Conservation (phyloP, 2,329 filamentous ascomycete genomes). For the Ceratocystis albifundus region DNA sequence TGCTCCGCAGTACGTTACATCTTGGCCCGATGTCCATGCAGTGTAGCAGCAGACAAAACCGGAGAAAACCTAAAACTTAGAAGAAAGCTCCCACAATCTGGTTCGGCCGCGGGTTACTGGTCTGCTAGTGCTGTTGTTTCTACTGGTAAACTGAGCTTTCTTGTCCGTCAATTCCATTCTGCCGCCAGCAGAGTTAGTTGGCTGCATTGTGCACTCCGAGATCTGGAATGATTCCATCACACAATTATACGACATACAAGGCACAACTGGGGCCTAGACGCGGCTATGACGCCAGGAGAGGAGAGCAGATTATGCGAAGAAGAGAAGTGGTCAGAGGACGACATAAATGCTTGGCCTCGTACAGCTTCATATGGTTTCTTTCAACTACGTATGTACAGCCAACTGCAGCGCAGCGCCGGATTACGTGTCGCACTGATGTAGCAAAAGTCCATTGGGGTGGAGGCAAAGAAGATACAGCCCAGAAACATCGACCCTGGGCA, state of each 20-base stretch:
- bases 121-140: no score
- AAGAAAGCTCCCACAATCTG: no score
- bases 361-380: no score
- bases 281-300: background rate
- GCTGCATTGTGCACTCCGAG: background rate
- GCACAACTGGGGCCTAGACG: background rate
- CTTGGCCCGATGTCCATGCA: background rate
- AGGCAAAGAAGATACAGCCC: no score
- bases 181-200: background rate
- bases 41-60: background rate
- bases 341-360: no score
- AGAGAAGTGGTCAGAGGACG: background rate
- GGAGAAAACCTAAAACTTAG: background rate
- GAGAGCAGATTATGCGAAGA: background rate
- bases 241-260: slow-evolving; percentile 8
- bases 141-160: no score
- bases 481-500: no score
- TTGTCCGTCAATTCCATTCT: background rate
- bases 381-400: no score
- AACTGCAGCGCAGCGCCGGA: background rate
- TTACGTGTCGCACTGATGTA: background rate
- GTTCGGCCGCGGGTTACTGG: no score
- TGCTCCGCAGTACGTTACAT: background rate
- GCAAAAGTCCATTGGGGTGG: no score
- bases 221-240: background rate